Evolutionary conservation across 768 basidiomycete species (phyloP).

Genomic region (Boletus eberwhitei): DNA sequence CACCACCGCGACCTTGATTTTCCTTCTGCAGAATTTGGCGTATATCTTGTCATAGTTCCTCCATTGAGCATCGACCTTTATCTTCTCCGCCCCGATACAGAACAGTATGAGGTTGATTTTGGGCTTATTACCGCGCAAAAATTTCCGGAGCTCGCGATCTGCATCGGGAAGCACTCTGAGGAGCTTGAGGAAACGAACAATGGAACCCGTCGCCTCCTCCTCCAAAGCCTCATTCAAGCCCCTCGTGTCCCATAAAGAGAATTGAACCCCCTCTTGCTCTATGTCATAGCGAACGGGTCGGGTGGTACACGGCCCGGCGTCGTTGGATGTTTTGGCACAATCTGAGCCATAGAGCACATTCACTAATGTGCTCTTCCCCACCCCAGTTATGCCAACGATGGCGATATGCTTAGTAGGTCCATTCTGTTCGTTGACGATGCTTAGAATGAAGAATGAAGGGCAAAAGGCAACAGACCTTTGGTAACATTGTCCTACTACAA

Average conservation of each 20-base stretch:
- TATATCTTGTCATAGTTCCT: conserved; percentile 11
- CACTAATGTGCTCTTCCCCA: conserved; percentile 16
- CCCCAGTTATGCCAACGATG: conserved; percentile 13
- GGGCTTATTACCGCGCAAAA: conserved; percentile 11
- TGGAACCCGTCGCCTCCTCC: neutral
- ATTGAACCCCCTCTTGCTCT: neutral
- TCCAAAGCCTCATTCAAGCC: conserved; percentile 10
- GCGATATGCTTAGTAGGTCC: conserved; percentile 8
- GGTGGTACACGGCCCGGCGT: conserved; percentile 4
- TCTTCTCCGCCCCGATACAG: conserved; percentile 10
- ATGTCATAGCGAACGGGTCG: neutral
- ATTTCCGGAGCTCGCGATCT: conserved; percentile 6
- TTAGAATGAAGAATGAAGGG: neutral
- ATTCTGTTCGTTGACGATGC: neutral
- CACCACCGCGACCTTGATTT: conserved; percentile 10
- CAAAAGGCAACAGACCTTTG: conserved; percentile 1
- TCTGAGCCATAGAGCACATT: conserved; percentile 8
- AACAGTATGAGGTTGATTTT: conserved; percentile 9
- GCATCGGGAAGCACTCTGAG: conserved; percentile 5
- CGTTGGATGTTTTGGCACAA: conserved; percentile 3
- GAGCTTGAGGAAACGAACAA: conserved; percentile 4
- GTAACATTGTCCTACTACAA: neutral
- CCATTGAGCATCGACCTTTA: conserved; percentile 6
- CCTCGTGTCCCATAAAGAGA: conserved; percentile 12
- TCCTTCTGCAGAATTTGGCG: conserved; percentile 11